Evolutionary conservation across 805 yeast genomes (phyloP).

Genomic region (Komagataella populi): DNA sequence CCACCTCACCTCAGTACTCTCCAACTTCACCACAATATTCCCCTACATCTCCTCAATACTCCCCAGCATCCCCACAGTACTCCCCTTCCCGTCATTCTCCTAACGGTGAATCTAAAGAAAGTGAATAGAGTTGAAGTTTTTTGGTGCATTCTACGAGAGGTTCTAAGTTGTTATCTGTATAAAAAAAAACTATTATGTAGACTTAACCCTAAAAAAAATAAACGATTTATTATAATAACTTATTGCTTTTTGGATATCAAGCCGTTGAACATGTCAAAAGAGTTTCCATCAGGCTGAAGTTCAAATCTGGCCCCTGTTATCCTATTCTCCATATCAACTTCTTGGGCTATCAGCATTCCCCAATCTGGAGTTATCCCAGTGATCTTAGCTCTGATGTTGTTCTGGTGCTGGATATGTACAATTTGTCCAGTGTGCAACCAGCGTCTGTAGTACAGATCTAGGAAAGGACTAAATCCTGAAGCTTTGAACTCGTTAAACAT

Average conservation of each 20-base stretch:
- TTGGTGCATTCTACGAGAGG: background rate
- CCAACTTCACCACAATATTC: slow-evolving; percentile 80
- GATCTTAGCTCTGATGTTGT: slow-evolving; percentile 43
- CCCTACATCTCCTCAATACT: slow-evolving; percentile 61
- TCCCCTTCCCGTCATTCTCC: slow-evolving; percentile 51
- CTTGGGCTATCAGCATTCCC: slow-evolving; percentile 74
- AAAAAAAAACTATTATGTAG: background rate
- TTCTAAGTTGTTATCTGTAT: background rate
- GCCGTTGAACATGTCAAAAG: slow-evolving; percentile 90
- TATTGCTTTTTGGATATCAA: slow-evolving; percentile 49
- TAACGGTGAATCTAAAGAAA: slow-evolving; percentile 5
- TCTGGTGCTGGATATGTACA: slow-evolving; percentile 41
- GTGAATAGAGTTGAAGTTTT: slow-evolving; percentile 1
- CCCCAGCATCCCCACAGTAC: slow-evolving; percentile 55
- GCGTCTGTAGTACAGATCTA: slow-evolving; percentile 57
- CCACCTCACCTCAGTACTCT: slow-evolving; percentile 69
- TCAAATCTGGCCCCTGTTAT: slow-evolving; percentile 46
- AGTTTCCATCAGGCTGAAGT: slow-evolving; percentile 94
- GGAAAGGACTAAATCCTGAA: slow-evolving; percentile 56
- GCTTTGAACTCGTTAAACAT: slow-evolving; percentile 43
- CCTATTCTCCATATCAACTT: slow-evolving; percentile 29
- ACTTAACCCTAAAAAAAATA: background rate
- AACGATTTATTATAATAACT: slow-evolving; percentile 2
- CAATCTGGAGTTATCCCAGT: slow-evolving; percentile 75
- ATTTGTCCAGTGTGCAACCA: slow-evolving; percentile 80